Evolutionary conservation across 2,329 filamentous ascomycete species (phyloP).

Genomic region (Penicillium nordicum): DNA sequence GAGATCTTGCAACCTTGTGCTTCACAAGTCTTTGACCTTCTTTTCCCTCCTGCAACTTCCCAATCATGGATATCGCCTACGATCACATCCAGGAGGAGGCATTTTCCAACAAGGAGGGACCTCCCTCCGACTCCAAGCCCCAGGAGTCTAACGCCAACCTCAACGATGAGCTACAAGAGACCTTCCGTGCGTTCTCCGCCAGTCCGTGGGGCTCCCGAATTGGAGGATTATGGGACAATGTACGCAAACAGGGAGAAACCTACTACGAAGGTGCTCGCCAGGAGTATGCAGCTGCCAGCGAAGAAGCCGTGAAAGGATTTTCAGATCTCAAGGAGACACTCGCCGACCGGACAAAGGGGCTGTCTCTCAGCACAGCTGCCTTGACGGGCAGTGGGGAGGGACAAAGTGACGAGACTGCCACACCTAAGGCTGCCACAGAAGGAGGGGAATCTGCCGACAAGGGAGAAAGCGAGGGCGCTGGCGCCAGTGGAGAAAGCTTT

Average conservation of each 20-base stretch:
- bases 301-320: constrained; percentile 78
- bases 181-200: constrained; percentile 86
- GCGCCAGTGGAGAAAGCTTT: constrained; percentile 55
- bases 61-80: constrained; percentile 87
- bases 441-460: constrained; percentile 19
- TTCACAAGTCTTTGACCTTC: constrained; percentile 12
- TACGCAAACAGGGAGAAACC: constrained; percentile 91
- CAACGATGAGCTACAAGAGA: constrained; percentile 87
- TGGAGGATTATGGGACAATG: constrained; percentile 82
- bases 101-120: constrained; percentile 55
- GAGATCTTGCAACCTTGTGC: constrained; percentile 20
- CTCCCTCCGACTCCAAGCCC: constrained; percentile 38
- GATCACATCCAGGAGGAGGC: constrained; percentile 90
- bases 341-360: constrained; percentile 67
- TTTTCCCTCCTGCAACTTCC: constrained; percentile 1
- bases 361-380: constrained; percentile 58
- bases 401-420: constrained; percentile 29
- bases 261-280: constrained; percentile 81
- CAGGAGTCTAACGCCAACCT: constrained; percentile 53
- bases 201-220: constrained; percentile 88
- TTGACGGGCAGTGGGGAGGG: constrained; percentile 25
- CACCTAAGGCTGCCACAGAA: constrained; percentile 26
- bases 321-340: constrained; percentile 66
- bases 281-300: constrained; percentile 73
- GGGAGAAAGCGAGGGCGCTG: constrained; percentile 26